Conservation (phyloP, 768 basidiomycete species). For the Gelatoporia subvermispora region DNA sequence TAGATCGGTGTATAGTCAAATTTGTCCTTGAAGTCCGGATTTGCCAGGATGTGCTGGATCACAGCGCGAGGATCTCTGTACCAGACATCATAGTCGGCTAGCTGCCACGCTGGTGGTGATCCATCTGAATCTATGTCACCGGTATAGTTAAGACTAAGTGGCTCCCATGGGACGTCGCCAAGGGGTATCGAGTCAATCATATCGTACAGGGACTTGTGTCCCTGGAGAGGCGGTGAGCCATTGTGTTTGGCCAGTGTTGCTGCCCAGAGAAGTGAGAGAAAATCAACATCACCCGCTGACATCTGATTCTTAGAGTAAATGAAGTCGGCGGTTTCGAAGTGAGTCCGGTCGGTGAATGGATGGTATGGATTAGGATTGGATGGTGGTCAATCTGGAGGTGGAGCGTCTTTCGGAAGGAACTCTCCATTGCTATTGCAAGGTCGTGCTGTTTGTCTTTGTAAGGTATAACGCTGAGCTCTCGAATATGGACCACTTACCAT, state of each 20-base stretch:
- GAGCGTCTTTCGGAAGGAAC: neutral
- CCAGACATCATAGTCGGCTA: conserved; percentile 19
- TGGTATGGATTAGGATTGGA: conserved; percentile 3
- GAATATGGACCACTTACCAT: neutral
- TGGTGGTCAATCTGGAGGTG: neutral
- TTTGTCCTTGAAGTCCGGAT: conserved; percentile 13
- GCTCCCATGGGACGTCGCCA: conserved; percentile 34
- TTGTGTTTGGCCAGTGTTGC: no score
- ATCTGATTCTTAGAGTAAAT: conserved; percentile 6
- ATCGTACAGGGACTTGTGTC: conserved; percentile 10
- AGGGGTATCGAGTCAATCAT: conserved; percentile 24
- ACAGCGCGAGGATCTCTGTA: conserved; percentile 11
- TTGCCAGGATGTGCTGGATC: conserved; percentile 14
- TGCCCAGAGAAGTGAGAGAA: conserved; percentile 13
- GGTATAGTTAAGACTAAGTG: conserved; percentile 24
- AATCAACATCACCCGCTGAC: conserved; percentile 7
- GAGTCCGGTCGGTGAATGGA: conserved; percentile 8
- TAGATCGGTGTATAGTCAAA: conserved; percentile 17
- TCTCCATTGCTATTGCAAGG: neutral
- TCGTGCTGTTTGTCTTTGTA: neutral
- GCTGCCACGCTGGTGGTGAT: conserved; percentile 21
- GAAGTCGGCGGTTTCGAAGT: conserved; percentile 17
- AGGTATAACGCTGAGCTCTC: neutral
- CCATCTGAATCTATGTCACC: no score
- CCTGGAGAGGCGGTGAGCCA: neutral